These are phyloP conservation scores for Raffaelea albimanens DNA, from an alignment of 2,329 filamentous ascomycete genomes.

Conservation along the genomic window DNA sequence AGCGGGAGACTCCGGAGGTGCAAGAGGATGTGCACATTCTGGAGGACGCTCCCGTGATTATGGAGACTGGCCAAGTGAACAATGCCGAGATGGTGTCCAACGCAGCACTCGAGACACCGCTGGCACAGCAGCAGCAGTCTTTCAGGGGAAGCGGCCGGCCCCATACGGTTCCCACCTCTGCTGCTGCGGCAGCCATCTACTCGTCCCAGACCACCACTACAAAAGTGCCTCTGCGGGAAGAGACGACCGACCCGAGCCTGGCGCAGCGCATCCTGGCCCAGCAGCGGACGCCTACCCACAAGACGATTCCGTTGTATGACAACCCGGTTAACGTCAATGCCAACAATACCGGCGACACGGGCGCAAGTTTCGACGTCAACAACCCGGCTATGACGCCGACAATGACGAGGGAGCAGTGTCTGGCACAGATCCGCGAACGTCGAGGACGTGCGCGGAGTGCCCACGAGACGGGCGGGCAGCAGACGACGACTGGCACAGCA, in stretches of 20 bases:
- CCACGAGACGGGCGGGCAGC: background rate
- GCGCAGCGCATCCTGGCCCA: conserved; percentile 28
- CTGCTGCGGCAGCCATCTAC: conserved; percentile 30
- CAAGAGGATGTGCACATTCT: too few species aligned
- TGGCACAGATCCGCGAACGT: conserved; percentile 65
- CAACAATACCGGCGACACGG: conserved; percentile 2
- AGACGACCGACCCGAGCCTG: conserved; percentile 32
- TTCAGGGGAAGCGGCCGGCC: too few species aligned
- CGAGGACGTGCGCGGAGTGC: conserved; percentile 62
- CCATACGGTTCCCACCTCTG: background rate
- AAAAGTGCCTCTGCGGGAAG: conserved; percentile 40
- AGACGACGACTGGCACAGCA: background rate
- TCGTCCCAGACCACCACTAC: conserved; percentile 38
- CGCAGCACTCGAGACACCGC: too few species aligned
- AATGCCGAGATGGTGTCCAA: too few species aligned
- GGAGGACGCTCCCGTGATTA: too few species aligned
- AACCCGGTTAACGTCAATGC: too few species aligned
- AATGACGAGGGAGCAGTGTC: conserved; percentile 63
- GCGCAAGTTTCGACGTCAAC: conserved; percentile 38
- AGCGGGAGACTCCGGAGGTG: too few species aligned
- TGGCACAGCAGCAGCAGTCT: too few species aligned
- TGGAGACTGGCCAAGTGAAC: too few species aligned
- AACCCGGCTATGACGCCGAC: conserved; percentile 54
- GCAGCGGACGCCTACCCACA: conserved; percentile 32
- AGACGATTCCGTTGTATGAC: conserved; percentile 1